Conservation (phyloP, 2,329 filamentous ascomycete genomes). For the Reticulascus tulasneorum region DNA sequence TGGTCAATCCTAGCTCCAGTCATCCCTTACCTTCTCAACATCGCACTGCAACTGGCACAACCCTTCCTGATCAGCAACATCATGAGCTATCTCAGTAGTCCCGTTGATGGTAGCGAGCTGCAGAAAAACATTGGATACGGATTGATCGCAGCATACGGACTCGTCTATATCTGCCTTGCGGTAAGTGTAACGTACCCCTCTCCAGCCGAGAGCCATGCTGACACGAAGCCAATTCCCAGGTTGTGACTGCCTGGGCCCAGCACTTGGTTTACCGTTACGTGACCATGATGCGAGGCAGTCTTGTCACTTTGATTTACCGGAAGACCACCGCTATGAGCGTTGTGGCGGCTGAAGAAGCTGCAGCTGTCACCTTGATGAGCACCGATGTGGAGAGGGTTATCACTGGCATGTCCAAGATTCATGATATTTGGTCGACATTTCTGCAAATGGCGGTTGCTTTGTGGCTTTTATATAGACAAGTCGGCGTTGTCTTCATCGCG, state of each 20-base stretch:
- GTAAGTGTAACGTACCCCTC: too few species aligned
- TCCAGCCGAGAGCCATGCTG: not conserved
- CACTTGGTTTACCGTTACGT: slow-evolving; percentile 30
- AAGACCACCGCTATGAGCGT: slow-evolving; percentile 32
- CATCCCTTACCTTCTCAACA: slow-evolving; percentile 20
- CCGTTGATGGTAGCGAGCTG: slow-evolving; percentile 14
- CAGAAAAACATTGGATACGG: slow-evolving; percentile 15
- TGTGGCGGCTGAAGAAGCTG: slow-evolving; percentile 14
- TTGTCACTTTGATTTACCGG: slow-evolving; percentile 43
- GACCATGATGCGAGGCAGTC: slow-evolving; percentile 28
- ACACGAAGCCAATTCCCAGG: not conserved
- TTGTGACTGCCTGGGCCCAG: slow-evolving; percentile 21
- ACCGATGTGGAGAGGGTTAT: slow-evolving; percentile 24
- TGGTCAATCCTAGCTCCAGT: slow-evolving; percentile 34
- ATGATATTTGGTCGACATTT: slow-evolving; percentile 11
- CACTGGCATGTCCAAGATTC: slow-evolving; percentile 16
- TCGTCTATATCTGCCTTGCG: slow-evolving; percentile 18
- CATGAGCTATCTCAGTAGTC: slow-evolving; percentile 9
- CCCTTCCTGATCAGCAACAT: slow-evolving; percentile 17
- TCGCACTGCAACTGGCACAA: slow-evolving; percentile 12
- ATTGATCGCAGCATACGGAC: slow-evolving; percentile 18
- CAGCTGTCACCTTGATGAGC: slow-evolving; percentile 21
- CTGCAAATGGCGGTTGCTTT: slow-evolving; percentile 20
- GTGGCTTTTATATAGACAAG: slow-evolving; percentile 24
- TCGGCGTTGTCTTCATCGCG: slow-evolving; percentile 35